Conservation (phyloP, 192 early-diverging fungal genomes). For the Backusella australiensis region DNA sequence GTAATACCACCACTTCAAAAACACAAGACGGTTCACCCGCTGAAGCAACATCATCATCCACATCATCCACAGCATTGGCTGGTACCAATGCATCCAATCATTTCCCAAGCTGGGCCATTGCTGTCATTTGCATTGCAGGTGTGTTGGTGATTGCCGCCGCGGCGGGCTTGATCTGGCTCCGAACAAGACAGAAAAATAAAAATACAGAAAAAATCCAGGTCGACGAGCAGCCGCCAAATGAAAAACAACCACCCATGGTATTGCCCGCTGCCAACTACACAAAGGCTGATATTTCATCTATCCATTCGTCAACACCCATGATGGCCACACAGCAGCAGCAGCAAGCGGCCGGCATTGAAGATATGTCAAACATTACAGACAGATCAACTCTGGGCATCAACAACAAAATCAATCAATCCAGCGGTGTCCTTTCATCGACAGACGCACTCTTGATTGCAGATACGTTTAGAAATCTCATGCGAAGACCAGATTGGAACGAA, state of each 20-base stretch:
- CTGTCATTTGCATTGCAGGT: conserved; percentile 27
- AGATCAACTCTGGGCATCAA: neutral
- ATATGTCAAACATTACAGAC: neutral
- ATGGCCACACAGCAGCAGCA: neutral
- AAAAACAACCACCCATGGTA: neutral
- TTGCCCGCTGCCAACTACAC: neutral
- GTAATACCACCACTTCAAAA: conserved; percentile 16
- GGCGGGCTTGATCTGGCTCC: conserved; percentile 14
- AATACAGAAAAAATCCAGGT: neutral
- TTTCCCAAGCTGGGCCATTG: conserved; percentile 35
- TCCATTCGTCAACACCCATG: conserved; percentile 23
- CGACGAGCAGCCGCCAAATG: neutral
- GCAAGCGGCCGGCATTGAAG: neutral
- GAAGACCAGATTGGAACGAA: conserved; percentile 41
- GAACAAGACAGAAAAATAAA: conserved; percentile 5
- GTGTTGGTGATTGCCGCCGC: conserved; percentile 17
- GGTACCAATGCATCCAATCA: neutral
- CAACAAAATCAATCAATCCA: conserved; percentile 9
- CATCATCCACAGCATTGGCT: neutral
- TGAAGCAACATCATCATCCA: neutral
- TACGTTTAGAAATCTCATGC: conserved; percentile 35
- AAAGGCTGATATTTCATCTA: conserved; percentile 3
- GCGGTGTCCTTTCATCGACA: conserved; percentile 29
- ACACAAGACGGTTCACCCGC: neutral
- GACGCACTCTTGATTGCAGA: conserved; percentile 40